These are phyloP conservation scores for Haplosporangium gracile DNA, from an alignment of 192 early-diverging fungal species.

Conservation along the genomic window DNA sequence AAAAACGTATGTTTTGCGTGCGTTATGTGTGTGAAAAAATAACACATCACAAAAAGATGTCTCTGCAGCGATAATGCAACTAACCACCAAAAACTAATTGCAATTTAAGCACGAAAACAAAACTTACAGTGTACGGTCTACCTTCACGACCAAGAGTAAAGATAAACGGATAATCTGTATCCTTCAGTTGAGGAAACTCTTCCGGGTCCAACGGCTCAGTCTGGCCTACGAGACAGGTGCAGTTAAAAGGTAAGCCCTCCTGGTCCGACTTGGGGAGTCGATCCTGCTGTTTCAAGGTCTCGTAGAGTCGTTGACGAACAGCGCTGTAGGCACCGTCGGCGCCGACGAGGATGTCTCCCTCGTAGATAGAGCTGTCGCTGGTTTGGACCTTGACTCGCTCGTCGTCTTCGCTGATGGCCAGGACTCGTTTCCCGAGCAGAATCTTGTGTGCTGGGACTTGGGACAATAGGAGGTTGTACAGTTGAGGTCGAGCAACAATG, in stretches of 20 bases:
- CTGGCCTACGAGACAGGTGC: constrained; percentile 13
- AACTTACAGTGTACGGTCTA: constrained; percentile 7
- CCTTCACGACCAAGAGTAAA: background rate
- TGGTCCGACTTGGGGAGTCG: background rate
- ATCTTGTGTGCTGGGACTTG: background rate
- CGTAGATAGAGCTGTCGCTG: background rate
- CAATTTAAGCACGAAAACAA: background rate
- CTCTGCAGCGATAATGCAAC: no score
- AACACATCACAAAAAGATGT: no score
- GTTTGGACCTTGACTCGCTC: background rate
- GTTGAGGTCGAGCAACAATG: background rate
- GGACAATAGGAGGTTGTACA: background rate
- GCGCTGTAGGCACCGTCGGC: constrained; percentile 14
- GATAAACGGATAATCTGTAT: background rate
- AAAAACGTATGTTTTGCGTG: no score
- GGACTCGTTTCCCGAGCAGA: background rate
- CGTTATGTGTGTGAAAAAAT: no score
- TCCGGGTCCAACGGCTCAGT: background rate
- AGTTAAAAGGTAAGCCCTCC: background rate
- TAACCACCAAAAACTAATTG: no score
- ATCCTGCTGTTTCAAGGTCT: background rate
- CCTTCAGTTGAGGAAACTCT: background rate
- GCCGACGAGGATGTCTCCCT: constrained; percentile 26
- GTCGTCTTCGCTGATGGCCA: background rate
- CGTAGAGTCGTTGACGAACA: constrained; percentile 8